These are phyloP conservation scores for Penicillium sp. DNA, from an alignment of 2,329 filamentous ascomycete genomes.

Conservation along the genomic window DNA sequence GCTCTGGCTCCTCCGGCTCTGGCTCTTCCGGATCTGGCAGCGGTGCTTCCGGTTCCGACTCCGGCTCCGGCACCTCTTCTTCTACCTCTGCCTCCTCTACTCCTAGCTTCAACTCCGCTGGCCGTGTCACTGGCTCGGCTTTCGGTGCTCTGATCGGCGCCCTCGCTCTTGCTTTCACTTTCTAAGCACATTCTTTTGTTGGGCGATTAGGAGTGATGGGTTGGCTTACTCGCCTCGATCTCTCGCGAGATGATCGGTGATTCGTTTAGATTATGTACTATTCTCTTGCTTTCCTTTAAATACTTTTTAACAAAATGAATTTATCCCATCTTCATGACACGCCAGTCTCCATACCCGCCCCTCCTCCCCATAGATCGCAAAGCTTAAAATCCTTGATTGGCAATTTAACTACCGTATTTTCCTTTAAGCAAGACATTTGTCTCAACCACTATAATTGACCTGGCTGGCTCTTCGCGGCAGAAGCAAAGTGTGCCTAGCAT, in stretches of 20 bases:
- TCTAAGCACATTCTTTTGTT: conserved; percentile 15
- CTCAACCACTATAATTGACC: no score
- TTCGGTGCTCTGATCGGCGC: conserved; percentile 21
- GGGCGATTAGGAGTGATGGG: conserved; percentile 17
- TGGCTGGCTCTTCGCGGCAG: no score
- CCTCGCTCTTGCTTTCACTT: conserved; percentile 24
- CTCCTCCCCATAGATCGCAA: no score
- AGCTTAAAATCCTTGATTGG: no score
- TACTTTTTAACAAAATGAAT: not conserved
- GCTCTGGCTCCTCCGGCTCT: conserved; percentile 9
- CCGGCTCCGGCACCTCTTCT: conserved; percentile 15
- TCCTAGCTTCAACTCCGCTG: conserved; percentile 14
- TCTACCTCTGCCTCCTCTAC: conserved; percentile 14
- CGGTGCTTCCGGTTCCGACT: conserved; percentile 7
- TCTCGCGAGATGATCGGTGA: conserved; percentile 3
- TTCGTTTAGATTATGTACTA: conserved; percentile 8
- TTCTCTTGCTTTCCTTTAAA: conserved; percentile 13
- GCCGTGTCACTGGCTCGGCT: conserved; percentile 17
- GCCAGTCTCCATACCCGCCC: no score
- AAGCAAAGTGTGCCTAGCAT: no score
- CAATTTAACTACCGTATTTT: no score
- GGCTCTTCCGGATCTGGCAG: conserved; percentile 3
- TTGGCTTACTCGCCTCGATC: conserved; percentile 8
- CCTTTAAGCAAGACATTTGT: no score
- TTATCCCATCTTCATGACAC: not conserved